Percentiles rank a stretch among this genome's conserved stretches.
Conservation (phyloP, 1,284 basidiomycete genomes). For the Mycosarcoma mackinlayi region DNA sequence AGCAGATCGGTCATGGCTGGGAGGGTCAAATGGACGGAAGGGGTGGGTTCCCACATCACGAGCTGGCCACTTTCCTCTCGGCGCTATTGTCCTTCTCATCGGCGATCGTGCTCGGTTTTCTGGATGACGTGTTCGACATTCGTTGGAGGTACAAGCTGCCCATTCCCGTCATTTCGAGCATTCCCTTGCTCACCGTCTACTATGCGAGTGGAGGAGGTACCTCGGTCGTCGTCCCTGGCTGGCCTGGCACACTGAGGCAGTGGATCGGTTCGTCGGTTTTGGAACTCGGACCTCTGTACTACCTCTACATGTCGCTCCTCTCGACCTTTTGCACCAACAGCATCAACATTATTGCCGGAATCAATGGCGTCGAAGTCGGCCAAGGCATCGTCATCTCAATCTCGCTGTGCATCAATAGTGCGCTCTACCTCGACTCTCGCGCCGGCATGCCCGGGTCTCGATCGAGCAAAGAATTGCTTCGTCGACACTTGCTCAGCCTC, state of each 20-base stretch:
- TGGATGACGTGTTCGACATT: slow-evolving; percentile 98
- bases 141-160: slow-evolving; percentile 98
- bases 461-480: slow-evolving; percentile 76
- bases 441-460: slow-evolving; percentile 49
- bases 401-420: slow-evolving; percentile 89
- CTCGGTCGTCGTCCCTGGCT: slow-evolving; percentile 87
- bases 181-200: slow-evolving; percentile 95
- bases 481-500: slow-evolving; percentile 90
- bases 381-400: slow-evolving; percentile 92
- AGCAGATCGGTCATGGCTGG: slow-evolving; percentile 38
- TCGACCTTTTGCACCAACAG: slow-evolving; percentile 98
- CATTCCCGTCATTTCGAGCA: slow-evolving; percentile 90
- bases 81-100: slow-evolving; percentile 89
- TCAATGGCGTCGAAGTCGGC: slow-evolving; percentile 90
- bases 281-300: slow-evolving; percentile 96
- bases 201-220: slow-evolving; percentile 93
- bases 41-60: slow-evolving; percentile 84
- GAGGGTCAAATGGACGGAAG: slow-evolving; percentile 56
- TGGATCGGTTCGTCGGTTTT: slow-evolving; percentile 76
- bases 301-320: slow-evolving; percentile 93
- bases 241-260: slow-evolving; percentile 56
- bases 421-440: slow-evolving; percentile 75
- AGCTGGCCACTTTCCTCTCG: slow-evolving; percentile 92
- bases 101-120: slow-evolving; percentile 91
- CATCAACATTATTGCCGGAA: slow-evolving; percentile 98